Evolutionary conservation across 2,329 filamentous ascomycete species (phyloP), one percentile per base, ranked within the genome.

Genomic region (Colletotrichum musicola): DNA sequence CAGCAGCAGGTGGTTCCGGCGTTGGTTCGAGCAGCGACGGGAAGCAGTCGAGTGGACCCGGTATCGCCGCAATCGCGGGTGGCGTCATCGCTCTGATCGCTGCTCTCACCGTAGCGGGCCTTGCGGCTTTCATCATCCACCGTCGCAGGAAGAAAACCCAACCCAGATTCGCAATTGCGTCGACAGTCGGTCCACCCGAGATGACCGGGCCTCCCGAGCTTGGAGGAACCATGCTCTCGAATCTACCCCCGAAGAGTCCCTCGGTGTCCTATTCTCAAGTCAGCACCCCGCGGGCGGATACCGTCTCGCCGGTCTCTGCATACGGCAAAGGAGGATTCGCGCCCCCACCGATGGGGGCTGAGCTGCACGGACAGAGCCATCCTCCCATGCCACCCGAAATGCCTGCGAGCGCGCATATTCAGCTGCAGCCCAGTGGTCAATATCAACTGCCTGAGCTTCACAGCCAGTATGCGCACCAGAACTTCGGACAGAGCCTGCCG

Each of bases 71-170:
- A 25, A 83, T 85, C 14, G 75, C 72, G 0, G 78, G 75, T 13
- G 76, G 74, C 9, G 74, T 77, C n/a, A 27, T 58, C 4, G 74
- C 56, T 13, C 22, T 51, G 6, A 14, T 63, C 13, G 63, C 63
- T 2, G 67, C 27, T 16, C 2, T 74, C 9, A 60, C 75, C 7
- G 72, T 74, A 10, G 71, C 78, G 5, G 77, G 76, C 6, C 74
- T 71, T 0, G 77, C 76, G 0, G 69, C 76, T 0, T 76, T 79
- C 25, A 76, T 84, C 62, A 78, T 83, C 72, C 76, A 83, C 49
- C 72, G 80, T 25, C 78, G 74, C 49, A 77, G 73, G 44, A 78
- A 76, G 35, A 77, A 74, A 27, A 58, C 9, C 30, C 64, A 3
- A 67, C 69, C 14, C 47, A 64, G n/a, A 47, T 62, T 14, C 56